Conservation (phyloP, 208 protist genomes). For the Acanthamoeba castellanii region DNA sequence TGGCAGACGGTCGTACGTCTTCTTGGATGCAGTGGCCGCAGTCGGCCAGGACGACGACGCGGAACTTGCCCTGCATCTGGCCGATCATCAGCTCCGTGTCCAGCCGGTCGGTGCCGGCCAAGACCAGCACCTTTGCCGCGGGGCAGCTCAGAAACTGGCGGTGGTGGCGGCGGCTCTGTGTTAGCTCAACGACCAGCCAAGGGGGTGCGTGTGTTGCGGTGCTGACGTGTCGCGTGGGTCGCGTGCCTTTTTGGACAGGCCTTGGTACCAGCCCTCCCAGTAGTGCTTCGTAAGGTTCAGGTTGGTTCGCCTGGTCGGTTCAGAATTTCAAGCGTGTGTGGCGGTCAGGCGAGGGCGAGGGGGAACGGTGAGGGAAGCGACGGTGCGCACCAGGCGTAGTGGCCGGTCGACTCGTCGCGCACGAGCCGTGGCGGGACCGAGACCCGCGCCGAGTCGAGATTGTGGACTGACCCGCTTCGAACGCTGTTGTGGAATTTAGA, state of each 20-base stretch:
- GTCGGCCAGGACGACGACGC: conserved; percentile 75
- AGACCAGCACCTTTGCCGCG: conserved; percentile 75
- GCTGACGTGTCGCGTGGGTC: neutral
- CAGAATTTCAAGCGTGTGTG: neutral
- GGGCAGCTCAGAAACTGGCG: neutral
- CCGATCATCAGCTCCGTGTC: conserved; percentile 84
- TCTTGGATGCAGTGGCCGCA: conserved; percentile 86
- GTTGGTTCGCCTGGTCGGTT: conserved; percentile 72
- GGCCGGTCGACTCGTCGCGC: neutral
- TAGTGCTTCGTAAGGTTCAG: conserved; percentile 70
- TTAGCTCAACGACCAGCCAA: neutral
- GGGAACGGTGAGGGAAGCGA: too few relatives aligned
- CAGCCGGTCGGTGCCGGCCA: conserved; percentile 84
- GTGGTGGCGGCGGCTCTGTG: neutral
- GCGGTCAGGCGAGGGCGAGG: neutral
- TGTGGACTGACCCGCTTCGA: conserved; percentile 59
- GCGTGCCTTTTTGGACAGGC: conserved; percentile 81
- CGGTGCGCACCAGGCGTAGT: neutral
- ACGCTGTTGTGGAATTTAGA: neutral
- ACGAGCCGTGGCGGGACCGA: conserved; percentile 79
- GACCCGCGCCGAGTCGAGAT: conserved; percentile 80
- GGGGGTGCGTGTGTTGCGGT: neutral
- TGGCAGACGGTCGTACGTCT: conserved; percentile 75
- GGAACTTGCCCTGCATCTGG: conserved; percentile 87
- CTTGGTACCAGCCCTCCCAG: conserved; percentile 83